phyloP scores from a whole-genome alignment of 2,329 filamentous ascomycete genomes.

The Thielaviopsis cerberus region DNA sequence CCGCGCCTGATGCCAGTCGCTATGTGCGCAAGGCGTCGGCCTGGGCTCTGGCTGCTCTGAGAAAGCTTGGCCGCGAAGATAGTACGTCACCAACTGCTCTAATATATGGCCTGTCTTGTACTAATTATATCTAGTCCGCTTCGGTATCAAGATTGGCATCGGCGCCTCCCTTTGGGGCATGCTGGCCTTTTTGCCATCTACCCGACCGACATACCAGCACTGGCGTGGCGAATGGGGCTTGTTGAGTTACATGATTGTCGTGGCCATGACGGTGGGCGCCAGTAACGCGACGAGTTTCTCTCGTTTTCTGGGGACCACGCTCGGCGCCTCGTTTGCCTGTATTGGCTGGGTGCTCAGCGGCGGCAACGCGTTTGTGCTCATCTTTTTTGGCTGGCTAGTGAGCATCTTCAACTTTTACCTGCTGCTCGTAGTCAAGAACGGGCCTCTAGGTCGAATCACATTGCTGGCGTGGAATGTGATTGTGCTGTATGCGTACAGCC shows the following conservation, averaged over 20 bases:
- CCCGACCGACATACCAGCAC: constrained; percentile 60
- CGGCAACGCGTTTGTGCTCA: constrained; percentile 57
- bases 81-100: constrained; percentile 18
- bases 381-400: constrained; percentile 64
- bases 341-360: constrained; percentile 59
- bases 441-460: constrained; percentile 81
- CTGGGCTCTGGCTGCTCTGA: constrained; percentile 25
- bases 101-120: background rate
- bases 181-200: constrained; percentile 65
- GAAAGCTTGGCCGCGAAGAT: constrained; percentile 35
- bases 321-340: constrained; percentile 60
- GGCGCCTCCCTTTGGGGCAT: constrained; percentile 79
- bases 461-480: constrained; percentile 92
- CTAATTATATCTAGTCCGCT: constrained; percentile 30
- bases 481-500: constrained; percentile 80
- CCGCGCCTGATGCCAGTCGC: constrained; percentile 28
- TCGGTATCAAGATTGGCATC: constrained; percentile 82
- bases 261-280: constrained; percentile 90
- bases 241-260: constrained; percentile 93
- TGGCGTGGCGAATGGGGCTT: constrained; percentile 97
- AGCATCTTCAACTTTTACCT: constrained; percentile 75
- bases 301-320: constrained; percentile 68
- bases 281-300: constrained; percentile 83
- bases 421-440: constrained; percentile 66
- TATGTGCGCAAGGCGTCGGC: constrained; percentile 28